These are phyloP conservation scores for Trichophyton equinum DNA, from an alignment of 2,329 filamentous ascomycete genomes.

Conservation along the genomic window DNA sequence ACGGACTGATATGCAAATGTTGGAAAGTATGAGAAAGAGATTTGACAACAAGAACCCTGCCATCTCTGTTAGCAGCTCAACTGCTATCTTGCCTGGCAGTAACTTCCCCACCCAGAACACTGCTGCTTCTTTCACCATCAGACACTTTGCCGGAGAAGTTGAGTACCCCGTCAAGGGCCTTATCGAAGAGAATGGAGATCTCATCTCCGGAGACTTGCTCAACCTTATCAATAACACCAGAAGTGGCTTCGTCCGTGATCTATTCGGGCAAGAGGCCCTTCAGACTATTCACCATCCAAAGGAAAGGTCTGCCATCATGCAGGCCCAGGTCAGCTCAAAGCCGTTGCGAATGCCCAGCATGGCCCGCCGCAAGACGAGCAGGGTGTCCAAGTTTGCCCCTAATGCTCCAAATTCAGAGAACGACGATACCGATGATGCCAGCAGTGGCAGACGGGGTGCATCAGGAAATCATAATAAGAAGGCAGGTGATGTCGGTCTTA, in stretches of 20 bases:
- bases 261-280: slow-evolving; percentile 92
- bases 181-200: slow-evolving; percentile 89
- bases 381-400: slow-evolving; percentile 35
- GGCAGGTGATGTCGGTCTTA: slow-evolving; percentile 25
- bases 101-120: slow-evolving; percentile 80
- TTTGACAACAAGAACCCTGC: slow-evolving; percentile 92
- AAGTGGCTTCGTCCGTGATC: slow-evolving; percentile 73
- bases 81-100: slow-evolving; percentile 66
- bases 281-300: slow-evolving; percentile 88
- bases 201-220: slow-evolving; percentile 90
- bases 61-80: slow-evolving; percentile 65
- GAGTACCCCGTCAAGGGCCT: slow-evolving; percentile 82
- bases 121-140: slow-evolving; percentile 72
- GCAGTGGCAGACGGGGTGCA: slow-evolving; percentile 11
- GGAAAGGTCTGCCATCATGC: slow-evolving; percentile 81
- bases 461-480: slow-evolving; percentile 16
- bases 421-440: slow-evolving; percentile 13
- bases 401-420: slow-evolving; percentile 22
- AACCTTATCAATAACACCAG: slow-evolving; percentile 82
- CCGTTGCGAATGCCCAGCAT: slow-evolving; percentile 86
- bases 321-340: slow-evolving; percentile 92
- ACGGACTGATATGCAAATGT: slow-evolving; percentile 74
- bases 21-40: slow-evolving; percentile 81
- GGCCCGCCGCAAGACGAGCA: slow-evolving; percentile 61
- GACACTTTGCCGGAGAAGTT: slow-evolving; percentile 91